These are phyloP conservation scores for Hanseniaspora clermontiae DNA, from an alignment of 805 yeast species.

Conservation along the genomic window DNA sequence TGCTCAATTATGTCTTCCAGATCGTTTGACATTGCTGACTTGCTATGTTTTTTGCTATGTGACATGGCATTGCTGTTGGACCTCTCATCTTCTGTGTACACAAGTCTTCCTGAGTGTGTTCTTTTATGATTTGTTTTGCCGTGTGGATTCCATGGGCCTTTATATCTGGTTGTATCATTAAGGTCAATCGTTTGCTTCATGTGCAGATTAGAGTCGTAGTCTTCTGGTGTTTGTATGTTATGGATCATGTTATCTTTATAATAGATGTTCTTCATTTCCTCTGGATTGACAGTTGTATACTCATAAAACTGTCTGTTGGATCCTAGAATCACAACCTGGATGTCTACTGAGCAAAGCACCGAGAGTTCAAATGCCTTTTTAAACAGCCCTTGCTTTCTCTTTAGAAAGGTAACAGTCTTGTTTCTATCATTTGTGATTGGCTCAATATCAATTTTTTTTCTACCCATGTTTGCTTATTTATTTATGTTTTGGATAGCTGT, in stretches of 20 bases:
- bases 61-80: background rate
- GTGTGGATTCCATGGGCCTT: constrained; percentile 12
- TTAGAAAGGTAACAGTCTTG: constrained; percentile 56
- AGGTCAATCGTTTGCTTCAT: constrained; percentile 23
- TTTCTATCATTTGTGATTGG: constrained; percentile 87
- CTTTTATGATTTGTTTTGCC: constrained; percentile 14
- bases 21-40: background rate
- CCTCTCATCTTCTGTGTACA: constrained; percentile 1
- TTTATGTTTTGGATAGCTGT: background rate
- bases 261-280: constrained; percentile 35
- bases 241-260: constrained; percentile 29
- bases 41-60: background rate
- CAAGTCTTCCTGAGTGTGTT: constrained; percentile 13
- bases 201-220: constrained; percentile 46
- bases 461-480: constrained; percentile 53
- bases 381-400: constrained; percentile 87
- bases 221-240: constrained; percentile 52
- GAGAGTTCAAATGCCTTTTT: constrained; percentile 53
- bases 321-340: constrained; percentile 80
- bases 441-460: constrained; percentile 88
- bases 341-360: constrained; percentile 81
- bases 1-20: constrained; percentile 12
- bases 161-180: constrained; percentile 13
- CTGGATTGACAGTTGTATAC: constrained; percentile 59
- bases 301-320: constrained; percentile 74